Base-by-base conservation (phyloP, 2,329 filamentous ascomycete species). In the Alternaria sp. region DNA sequence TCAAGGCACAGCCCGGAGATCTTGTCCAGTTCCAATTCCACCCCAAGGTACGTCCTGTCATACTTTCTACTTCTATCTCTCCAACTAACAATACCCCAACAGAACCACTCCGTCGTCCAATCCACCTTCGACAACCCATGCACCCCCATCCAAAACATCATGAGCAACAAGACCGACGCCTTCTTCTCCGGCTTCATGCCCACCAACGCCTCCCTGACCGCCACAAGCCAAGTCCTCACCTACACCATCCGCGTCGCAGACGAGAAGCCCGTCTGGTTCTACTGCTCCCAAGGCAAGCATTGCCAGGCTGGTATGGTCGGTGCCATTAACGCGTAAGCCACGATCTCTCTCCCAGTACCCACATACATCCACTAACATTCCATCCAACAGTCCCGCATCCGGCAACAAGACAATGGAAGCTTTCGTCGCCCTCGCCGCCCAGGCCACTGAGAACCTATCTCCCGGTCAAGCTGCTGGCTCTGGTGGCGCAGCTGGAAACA, bases 71-170 rank as follows among this genome's bases (percentile, higher is more conserved):
- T n/a, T 25, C 32, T 4, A 23, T 21, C n/a, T 13, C 19, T 21
- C 21, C 32, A 15, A 59, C 69, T 76, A 46, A 71, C 36, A 17
- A 25, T 28, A 6, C 7, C n/a, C 7, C 5, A 25, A 25, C 57
- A 81, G 66, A 94, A 94, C 84, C 92, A 95, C 86, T 93, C 91
- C 54, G 88, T 93, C 61, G 91, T 89, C 15, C 91, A 93, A 83
- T 92, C 91, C 50, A 88, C 85, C 72, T 95, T 94, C 73, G 89
- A 90, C 72, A 80, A 86, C 59, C 91, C 91, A 12, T 93, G 91
- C 81, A 77, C 85, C 26, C 90, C 91, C 54, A 86, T 91, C 69
- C 71, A 77, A 66, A 80, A 83, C 69, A 67, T 77, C 51, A 71
- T 75, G 70, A 44, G 71, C 59, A 79, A 83, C 79, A 83, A 84